A percentile compares a stretch with the other conserved stretches of the same genome.
phyloP scores from a whole-genome alignment of 2,329 filamentous ascomycete genomes.

The Aspergillus puulaauensis region DNA sequence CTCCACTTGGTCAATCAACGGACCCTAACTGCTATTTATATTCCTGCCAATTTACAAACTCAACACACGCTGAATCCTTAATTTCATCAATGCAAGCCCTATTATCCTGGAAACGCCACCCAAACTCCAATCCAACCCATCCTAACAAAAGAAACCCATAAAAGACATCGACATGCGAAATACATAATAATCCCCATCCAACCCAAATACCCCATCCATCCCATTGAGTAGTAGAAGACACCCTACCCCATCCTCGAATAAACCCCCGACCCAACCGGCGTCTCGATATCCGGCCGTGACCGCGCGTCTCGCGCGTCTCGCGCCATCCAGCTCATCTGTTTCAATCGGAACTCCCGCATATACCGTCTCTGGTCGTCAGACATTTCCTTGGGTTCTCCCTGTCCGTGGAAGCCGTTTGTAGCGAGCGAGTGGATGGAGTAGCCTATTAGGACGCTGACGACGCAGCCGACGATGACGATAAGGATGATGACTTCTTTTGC shows the following conservation, averaged over 20 bases:
- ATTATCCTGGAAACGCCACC: not conserved
- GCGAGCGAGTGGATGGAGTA: constrained; percentile 25
- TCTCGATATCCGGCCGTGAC: not conserved
- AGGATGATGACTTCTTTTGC: constrained; percentile 19
- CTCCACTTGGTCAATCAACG: too few relatives aligned
- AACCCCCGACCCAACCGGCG: not conserved
- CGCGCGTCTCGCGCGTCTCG: constrained; percentile 4
- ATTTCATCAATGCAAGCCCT: not conserved
- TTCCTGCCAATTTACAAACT: not conserved
- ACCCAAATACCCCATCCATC: not conserved
- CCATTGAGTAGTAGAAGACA: not conserved
- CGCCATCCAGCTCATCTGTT: constrained; percentile 24
- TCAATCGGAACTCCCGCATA: constrained; percentile 28
- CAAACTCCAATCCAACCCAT: not conserved
- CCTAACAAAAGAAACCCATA: not conserved
- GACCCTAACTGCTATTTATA: too few relatives aligned
- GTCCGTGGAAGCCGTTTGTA: constrained; percentile 18
- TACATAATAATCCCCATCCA: too few relatives aligned
- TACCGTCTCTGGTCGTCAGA: constrained; percentile 27
- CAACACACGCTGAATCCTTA: not conserved
- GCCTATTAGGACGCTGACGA: constrained; percentile 27
- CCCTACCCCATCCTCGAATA: not conserved
- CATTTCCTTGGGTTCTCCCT: constrained; percentile 12
- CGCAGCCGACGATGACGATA: constrained; percentile 19
- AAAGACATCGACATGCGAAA: not conserved